Evolutionary conservation across 2,329 filamentous ascomycete genomes (phyloP), one percentile per base, ranked within the genome.

Genomic region (Paramyrothecium roridum): DNA sequence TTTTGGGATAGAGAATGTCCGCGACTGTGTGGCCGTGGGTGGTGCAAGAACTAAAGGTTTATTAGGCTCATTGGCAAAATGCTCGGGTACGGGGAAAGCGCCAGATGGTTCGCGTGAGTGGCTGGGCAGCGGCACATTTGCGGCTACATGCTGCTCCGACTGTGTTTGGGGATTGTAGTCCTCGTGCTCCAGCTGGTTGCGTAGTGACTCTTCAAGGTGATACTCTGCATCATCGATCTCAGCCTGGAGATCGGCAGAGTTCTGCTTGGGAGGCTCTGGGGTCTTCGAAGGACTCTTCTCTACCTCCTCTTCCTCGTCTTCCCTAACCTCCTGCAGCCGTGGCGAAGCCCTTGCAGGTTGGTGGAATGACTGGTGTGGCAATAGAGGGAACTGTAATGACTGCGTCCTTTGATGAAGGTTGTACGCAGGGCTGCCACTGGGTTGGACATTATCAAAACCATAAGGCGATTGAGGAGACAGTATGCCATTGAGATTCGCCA

Each of bases 191-290:
- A 93, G 78, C 65, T 93, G 88, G 53, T 88, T 86, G 52, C 90
- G 86, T 58, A 93, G 85, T 57, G 90, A 86, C 67, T 92, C 86
- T 67, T 93, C 90, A 58, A 95, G 73, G 63, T 93, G 90, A 66
- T 95, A 93, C 64, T 96, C 90, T 4, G 90, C 88, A 65, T 93
- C 89, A 51, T 95, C 88, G 54, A 96, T 88, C 62, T 95, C 91
- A 58, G 87, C 88, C 68, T 96, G 91, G 22, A 96, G 80, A 62
- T 92, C 92, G 63, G 93, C 89, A 49, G 75, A 71, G 52, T 80
- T 74, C 48, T 75, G 75, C 49, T 72, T 71, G 12, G 63, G 54
- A 11, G 80, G 75, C 62, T 86, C 80, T 0, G 82, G 79, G 0
- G 80, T 82, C 64, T 80, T 82, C 2, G 80, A 82, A 11, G 76